phyloP scores from a whole-genome alignment of 2,329 filamentous ascomycete species.

The Seiridium cupressi region DNA sequence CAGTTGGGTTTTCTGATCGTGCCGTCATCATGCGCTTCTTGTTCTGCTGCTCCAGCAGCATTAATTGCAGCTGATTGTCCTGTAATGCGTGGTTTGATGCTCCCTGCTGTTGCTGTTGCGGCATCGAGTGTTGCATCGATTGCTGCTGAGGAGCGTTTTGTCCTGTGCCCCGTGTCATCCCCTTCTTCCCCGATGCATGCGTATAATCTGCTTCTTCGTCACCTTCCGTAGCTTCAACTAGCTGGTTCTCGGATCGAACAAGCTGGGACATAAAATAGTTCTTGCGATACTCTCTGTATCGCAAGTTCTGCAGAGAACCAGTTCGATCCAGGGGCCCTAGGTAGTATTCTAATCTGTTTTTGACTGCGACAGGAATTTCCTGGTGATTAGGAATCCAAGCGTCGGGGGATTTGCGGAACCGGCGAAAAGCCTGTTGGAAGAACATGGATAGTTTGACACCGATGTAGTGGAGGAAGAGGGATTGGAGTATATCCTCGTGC shows the following conservation, averaged over 20 bases:
- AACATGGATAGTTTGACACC: conserved; percentile 45
- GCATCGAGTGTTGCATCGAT: background rate
- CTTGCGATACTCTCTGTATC: conserved; percentile 24
- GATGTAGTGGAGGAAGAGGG: conserved; percentile 49
- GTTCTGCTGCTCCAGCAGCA: background rate
- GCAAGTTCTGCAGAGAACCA: conserved; percentile 27
- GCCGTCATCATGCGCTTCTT: background rate
- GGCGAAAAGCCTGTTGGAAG: conserved; percentile 34
- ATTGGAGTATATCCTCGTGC: conserved; percentile 50
- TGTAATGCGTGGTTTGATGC: background rate
- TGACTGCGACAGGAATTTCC: conserved; percentile 28
- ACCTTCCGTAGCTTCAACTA: conserved; percentile 25
- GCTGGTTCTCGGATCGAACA: conserved; percentile 27
- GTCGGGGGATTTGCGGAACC: conserved; percentile 25
- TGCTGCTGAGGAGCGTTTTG: background rate
- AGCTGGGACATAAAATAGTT: conserved; percentile 47
- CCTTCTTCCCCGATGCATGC: conserved; percentile 9
- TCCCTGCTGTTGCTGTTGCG: background rate
- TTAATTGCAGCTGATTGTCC: background rate
- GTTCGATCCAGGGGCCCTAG: conserved; percentile 20
- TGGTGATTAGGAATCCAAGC: conserved; percentile 34
- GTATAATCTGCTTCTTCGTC: conserved; percentile 34
- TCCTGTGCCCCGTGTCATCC: background rate
- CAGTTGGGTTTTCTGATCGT: background rate
- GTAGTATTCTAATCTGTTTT: conserved; percentile 32